These are phyloP conservation scores for Platismatia glauca DNA, from an alignment of 495 filamentous ascomycete genomes.

Conservation along the genomic window DNA sequence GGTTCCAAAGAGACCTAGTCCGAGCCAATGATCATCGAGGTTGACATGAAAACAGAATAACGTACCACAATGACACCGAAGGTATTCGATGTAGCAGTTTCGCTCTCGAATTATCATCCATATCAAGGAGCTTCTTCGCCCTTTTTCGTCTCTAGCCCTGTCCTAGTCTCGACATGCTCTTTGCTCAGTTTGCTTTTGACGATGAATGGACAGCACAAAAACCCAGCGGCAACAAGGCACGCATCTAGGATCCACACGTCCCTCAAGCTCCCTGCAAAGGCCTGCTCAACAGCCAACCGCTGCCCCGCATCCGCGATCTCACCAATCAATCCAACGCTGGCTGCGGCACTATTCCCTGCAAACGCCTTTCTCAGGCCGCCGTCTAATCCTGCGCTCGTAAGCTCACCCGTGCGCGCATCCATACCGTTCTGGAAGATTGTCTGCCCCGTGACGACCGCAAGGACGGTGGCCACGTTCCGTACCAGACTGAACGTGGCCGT, in stretches of 20 bases:
- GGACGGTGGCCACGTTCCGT: slow-evolving; percentile 44
- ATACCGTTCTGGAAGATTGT: slow-evolving; percentile 69
- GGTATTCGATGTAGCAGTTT: no score
- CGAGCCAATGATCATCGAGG: no score
- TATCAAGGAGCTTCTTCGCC: no score
- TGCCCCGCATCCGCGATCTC: slow-evolving; percentile 38
- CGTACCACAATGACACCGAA: no score
- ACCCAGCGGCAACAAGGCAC: slow-evolving; percentile 38
- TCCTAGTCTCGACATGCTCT: slow-evolving; percentile 56
- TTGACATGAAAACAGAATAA: no score
- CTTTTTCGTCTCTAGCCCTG: slow-evolving; percentile 30
- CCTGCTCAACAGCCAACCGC: slow-evolving; percentile 40
- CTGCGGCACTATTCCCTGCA: slow-evolving; percentile 41
- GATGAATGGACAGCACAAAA: slow-evolving; percentile 48
- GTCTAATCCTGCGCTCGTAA: slow-evolving; percentile 41
- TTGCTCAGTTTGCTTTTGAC: slow-evolving; percentile 40
- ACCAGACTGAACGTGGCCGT: slow-evolving; percentile 70
- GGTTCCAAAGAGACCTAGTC: no score
- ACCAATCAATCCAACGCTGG: slow-evolving; percentile 38
- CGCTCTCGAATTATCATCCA: no score
- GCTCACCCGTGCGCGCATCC: slow-evolving; percentile 29
- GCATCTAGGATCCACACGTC: slow-evolving; percentile 58
- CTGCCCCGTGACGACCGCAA: slow-evolving; percentile 46
- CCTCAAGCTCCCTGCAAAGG: slow-evolving; percentile 50
- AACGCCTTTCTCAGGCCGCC: slow-evolving; percentile 32